These are phyloP conservation scores for Apostasia shenzhenica DNA, from an alignment of 106 monocot species.

Conservation along the genomic window DNA sequence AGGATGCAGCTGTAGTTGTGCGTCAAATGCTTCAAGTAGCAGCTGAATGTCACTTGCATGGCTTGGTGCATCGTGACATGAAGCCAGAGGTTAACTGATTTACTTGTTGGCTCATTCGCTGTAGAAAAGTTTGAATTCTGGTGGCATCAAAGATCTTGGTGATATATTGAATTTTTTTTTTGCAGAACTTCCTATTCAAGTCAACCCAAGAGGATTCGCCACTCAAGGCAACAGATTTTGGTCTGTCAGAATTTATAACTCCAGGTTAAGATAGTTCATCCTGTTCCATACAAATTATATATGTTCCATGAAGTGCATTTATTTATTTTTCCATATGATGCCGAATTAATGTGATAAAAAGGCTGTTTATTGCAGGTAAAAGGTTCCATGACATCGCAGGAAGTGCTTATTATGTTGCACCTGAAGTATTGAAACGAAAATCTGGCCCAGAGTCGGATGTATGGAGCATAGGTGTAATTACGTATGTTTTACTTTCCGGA, in stretches of 20 bases:
- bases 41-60: constrained; percentile 87
- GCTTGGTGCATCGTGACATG: constrained; percentile 97
- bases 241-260: constrained; percentile 90
- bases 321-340: not conserved
- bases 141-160: not conserved
- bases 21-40: constrained; percentile 97
- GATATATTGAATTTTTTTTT: not conserved
- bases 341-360: not conserved
- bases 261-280: constrained; percentile 40
- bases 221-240: constrained; percentile 98
- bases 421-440: constrained; percentile 80
- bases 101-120: not conserved
- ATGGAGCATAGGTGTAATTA: constrained; percentile 99
- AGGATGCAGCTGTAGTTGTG: constrained; percentile 87
- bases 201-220: constrained; percentile 69
- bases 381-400: constrained; percentile 91
- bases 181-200: constrained; percentile 98
- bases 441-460: constrained; percentile 98
- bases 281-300: not conserved
- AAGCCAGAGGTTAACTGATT: constrained; percentile 75
- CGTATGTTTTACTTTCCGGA: constrained; percentile 95
- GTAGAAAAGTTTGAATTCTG: not conserved
- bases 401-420: constrained; percentile 98
- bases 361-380: constrained; percentile 41
- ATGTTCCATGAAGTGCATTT: not conserved